phyloP scores from a whole-genome alignment of 345 rosid genomes.

The Clarkia xantiana region DNA sequence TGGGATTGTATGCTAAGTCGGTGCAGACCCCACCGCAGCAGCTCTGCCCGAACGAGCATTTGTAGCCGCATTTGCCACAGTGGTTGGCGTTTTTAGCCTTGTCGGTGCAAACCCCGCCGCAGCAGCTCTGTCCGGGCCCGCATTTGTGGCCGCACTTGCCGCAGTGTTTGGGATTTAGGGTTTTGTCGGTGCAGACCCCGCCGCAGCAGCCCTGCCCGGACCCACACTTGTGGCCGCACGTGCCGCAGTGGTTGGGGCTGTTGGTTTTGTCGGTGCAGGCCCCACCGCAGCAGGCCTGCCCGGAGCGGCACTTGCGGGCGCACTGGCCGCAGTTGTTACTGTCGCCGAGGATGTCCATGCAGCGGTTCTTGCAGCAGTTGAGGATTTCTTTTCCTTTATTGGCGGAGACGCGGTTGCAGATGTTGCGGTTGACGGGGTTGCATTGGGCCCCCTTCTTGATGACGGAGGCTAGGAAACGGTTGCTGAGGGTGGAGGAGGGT shows the following conservation, averaged over 20 bases:
- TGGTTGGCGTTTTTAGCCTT: too few relatives aligned
- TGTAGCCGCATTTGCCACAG: conserved; percentile 34
- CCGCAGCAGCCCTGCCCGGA: conserved; percentile 46
- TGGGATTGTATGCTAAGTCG: conserved; percentile 12
- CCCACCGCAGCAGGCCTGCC: too few relatives aligned
- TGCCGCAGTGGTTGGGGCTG: too few relatives aligned
- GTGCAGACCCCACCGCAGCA: conserved; percentile 49
- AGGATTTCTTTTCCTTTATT: conserved; percentile 47
- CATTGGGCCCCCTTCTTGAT: conserved; percentile 41
- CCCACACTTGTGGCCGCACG: conserved; percentile 40
- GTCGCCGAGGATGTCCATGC: conserved; percentile 41
- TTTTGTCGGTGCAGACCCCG: conserved; percentile 26
- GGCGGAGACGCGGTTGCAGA: conserved; percentile 40
- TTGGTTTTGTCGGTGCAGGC: too few relatives aligned
- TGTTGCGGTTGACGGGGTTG: conserved; percentile 10
- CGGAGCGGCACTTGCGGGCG: too few relatives aligned
- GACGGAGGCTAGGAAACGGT: conserved; percentile 14
- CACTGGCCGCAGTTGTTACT: conserved; percentile 46
- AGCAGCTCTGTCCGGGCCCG: too few relatives aligned
- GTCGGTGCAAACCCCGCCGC: too few relatives aligned
- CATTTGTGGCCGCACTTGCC: conserved; percentile 66
- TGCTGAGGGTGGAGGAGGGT: neutral
- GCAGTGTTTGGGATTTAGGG: conserved; percentile 23
- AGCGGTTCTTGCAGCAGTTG: conserved; percentile 60
- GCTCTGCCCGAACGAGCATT: conserved; percentile 38